Conservation (phyloP, 2,329 filamentous ascomycete genomes). For the Phaeoacremonium minimum region DNA sequence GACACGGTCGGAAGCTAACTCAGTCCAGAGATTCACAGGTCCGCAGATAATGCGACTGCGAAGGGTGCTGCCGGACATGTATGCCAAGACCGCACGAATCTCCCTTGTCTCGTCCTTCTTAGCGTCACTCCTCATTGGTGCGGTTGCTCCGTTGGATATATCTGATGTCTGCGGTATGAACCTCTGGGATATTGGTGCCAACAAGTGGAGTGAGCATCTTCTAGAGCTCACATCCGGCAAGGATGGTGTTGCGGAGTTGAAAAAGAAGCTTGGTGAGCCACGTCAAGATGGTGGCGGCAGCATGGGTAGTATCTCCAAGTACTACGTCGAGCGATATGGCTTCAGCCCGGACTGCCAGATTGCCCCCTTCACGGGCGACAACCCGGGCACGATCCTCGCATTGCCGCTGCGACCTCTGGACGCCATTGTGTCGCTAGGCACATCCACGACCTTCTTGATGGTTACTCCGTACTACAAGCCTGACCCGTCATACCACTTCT, state of each 20-base stretch:
- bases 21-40: conserved; percentile 80
- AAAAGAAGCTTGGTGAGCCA: conserved; percentile 75
- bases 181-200: conserved; percentile 80
- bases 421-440: conserved; percentile 91
- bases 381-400: conserved; percentile 90
- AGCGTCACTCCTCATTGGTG: conserved; percentile 82
- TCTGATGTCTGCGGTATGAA: conserved; percentile 97
- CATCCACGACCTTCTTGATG: conserved; percentile 97
- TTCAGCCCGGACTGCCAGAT: conserved; percentile 73
- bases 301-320: conserved; percentile 70
- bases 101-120: conserved; percentile 95
- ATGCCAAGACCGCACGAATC: conserved; percentile 76
- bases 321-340: conserved; percentile 76
- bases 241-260: conserved; percentile 57
- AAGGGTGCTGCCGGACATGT: conserved; percentile 74
- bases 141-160: conserved; percentile 85
- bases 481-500: conserved; percentile 90
- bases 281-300: conserved; percentile 74
- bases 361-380: conserved; percentile 89
- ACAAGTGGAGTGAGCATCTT: conserved; percentile 69
- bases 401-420: conserved; percentile 83
- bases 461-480: conserved; percentile 88
- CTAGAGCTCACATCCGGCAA: conserved; percentile 70
- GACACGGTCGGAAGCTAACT: not conserved
- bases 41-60: conserved; percentile 90